These are phyloP conservation scores for Scheffersomyces ergatensis DNA, from an alignment of 805 yeast genomes.

Conservation along the genomic window DNA sequence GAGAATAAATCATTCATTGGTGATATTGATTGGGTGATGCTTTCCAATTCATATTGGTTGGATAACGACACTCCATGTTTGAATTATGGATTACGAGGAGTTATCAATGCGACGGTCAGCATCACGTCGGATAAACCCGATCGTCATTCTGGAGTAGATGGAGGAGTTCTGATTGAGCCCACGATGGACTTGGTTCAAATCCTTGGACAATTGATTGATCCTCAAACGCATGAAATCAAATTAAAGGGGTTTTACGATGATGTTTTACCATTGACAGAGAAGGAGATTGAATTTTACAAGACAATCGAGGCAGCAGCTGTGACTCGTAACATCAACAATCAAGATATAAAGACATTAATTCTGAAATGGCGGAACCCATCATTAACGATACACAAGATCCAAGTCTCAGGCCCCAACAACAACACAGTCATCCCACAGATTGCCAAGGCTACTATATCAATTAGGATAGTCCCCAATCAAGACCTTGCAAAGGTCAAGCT, in stretches of 20 bases:
- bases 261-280: conserved; percentile 53
- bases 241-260: conserved; percentile 73
- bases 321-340: conserved; percentile 30
- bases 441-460: conserved; percentile 74
- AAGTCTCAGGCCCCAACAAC: conserved; percentile 87
- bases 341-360: conserved; percentile 50
- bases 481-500: conserved; percentile 56
- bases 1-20: conserved; percentile 49
- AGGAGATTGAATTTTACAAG: conserved; percentile 61
- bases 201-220: conserved; percentile 60
- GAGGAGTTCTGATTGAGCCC: conserved; percentile 88
- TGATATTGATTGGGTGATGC: conserved; percentile 79
- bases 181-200: conserved; percentile 79
- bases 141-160: conserved; percentile 94
- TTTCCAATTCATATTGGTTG: conserved; percentile 93
- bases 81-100: conserved; percentile 93
- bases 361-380: conserved; percentile 91
- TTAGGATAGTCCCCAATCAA: conserved; percentile 90
- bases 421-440: conserved; percentile 84
- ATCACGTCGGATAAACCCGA: conserved; percentile 77
- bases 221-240: conserved; percentile 38
- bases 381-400: conserved; percentile 77
- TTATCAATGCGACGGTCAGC: conserved; percentile 73
- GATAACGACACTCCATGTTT: conserved; percentile 87
- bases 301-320: conserved; percentile 47